These are phyloP conservation scores for Intubia oerlemansii DNA, from an alignment of 2,329 filamentous ascomycete species.

Conservation along the genomic window DNA sequence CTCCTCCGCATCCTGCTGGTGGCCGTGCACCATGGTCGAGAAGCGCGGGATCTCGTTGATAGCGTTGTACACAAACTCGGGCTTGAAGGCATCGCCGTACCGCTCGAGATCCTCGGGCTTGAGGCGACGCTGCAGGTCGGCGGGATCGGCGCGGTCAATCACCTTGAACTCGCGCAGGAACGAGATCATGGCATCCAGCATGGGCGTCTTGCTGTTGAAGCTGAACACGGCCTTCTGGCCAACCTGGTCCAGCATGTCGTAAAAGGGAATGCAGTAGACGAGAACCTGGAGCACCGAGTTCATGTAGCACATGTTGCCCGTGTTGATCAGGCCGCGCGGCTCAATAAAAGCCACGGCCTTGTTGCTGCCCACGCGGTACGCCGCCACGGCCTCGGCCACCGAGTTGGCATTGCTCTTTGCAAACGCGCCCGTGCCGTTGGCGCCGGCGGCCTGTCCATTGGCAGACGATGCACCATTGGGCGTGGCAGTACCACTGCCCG, in stretches of 20 bases:
- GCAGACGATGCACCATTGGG: slow-evolving; percentile 10
- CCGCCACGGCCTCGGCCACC: slow-evolving; percentile 54
- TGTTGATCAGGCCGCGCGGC: slow-evolving; percentile 84
- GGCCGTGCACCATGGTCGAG: slow-evolving; percentile 82
- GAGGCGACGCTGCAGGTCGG: slow-evolving; percentile 51
- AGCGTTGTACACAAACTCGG: slow-evolving; percentile 87
- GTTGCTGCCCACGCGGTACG: slow-evolving; percentile 43
- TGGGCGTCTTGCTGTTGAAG: slow-evolving; percentile 85
- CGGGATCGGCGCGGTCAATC: slow-evolving; percentile 55
- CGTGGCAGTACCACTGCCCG: slow-evolving; percentile 7
- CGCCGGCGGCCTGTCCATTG: slow-evolving; percentile 8
- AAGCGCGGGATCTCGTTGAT: slow-evolving; percentile 76
- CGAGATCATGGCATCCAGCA: slow-evolving; percentile 92
- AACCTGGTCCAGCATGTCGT: slow-evolving; percentile 76
- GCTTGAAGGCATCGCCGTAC: slow-evolving; percentile 78
- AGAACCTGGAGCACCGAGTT: slow-evolving; percentile 96
- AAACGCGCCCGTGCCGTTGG: slow-evolving; percentile 14
- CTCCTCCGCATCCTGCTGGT: slow-evolving; percentile 95
- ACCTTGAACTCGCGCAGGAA: slow-evolving; percentile 85
- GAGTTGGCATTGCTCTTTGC: slow-evolving; percentile 29
- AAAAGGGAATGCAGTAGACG: slow-evolving; percentile 84
- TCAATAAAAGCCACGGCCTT: slow-evolving; percentile 62
- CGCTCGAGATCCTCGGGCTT: slow-evolving; percentile 73
- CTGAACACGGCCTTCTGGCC: slow-evolving; percentile 67
- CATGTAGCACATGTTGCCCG: slow-evolving; percentile 99